Percentiles rank a stretch among this genome's conserved stretches.
phyloP scores from a whole-genome alignment of 1,139 yeast genomes.

The Yamadazyma membranifaciens region DNA sequence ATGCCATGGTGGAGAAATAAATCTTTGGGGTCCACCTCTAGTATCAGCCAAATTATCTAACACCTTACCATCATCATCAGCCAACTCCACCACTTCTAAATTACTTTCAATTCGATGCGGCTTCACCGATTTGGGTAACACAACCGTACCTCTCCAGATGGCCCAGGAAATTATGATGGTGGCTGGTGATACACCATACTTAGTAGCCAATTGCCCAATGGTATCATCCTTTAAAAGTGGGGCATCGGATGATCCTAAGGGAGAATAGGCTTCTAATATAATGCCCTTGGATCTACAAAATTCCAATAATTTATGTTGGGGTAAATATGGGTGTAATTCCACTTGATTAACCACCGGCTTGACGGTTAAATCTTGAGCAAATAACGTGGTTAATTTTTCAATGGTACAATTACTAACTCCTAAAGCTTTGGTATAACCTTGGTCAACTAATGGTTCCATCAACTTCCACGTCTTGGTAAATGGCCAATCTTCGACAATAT shows the following conservation, averaged over 20 bases:
- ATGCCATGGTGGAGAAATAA: constrained; percentile 41
- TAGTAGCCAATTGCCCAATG: constrained; percentile 52
- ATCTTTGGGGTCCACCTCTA: constrained; percentile 49
- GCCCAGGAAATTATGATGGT: constrained; percentile 72
- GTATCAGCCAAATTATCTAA: constrained; percentile 44
- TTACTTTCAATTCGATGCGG: constrained; percentile 60
- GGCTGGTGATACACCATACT: constrained; percentile 56
- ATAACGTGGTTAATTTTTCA: constrained; percentile 44
- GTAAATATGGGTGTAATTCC: constrained; percentile 73
- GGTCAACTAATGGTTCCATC: constrained; percentile 55
- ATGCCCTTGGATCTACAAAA: constrained; percentile 56
- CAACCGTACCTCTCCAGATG: constrained; percentile 64
- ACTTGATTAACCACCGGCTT: constrained; percentile 74
- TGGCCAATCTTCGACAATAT: constrained; percentile 43
- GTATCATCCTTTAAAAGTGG: constrained; percentile 56
- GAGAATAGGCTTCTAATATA: constrained; percentile 72
- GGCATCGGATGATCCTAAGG: constrained; percentile 70
- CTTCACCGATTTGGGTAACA: constrained; percentile 70
- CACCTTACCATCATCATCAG: constrained; percentile 51
- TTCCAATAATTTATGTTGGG: constrained; percentile 62
- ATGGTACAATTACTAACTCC: constrained; percentile 80
- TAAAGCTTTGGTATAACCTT: constrained; percentile 60
- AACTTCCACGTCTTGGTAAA: constrained; percentile 63
- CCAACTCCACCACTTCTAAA: constrained; percentile 48
- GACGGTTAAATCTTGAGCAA: constrained; percentile 47